A percentile compares a stretch with the other conserved stretches of the same genome.
Conservation (phyloP, 2,329 filamentous ascomycete species). For the Alternaria gansuensis region DNA sequence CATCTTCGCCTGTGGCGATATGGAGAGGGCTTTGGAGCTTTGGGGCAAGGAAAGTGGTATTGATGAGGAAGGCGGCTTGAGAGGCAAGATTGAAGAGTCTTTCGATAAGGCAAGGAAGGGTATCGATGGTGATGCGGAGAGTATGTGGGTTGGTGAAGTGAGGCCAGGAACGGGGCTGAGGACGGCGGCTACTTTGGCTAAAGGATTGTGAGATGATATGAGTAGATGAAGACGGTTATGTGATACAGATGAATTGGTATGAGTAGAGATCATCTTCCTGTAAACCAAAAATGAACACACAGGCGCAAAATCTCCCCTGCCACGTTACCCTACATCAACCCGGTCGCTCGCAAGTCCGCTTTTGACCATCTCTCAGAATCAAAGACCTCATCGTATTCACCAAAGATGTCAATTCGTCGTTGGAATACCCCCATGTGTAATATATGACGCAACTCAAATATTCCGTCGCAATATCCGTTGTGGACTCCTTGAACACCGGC, state of each 20-base stretch:
- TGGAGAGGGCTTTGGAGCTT: slow-evolving; percentile 42
- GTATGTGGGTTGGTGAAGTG: slow-evolving; percentile 38
- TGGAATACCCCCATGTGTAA: no score
- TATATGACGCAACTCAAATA: no score
- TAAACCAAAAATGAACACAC: no score
- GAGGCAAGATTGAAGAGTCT: slow-evolving; percentile 30
- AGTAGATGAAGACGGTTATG: neutral
- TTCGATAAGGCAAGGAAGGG: slow-evolving; percentile 42
- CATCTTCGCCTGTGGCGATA: slow-evolving; percentile 47
- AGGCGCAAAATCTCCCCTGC: no score
- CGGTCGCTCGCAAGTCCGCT: no score
- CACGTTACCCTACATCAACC: no score
- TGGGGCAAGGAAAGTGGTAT: slow-evolving; percentile 19
- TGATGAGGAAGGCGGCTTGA: slow-evolving; percentile 15
- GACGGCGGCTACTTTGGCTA: slow-evolving; percentile 33
- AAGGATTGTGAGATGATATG: neutral
- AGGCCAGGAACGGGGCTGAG: slow-evolving; percentile 39
- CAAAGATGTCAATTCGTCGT: no score
- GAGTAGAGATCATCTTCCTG: neutral
- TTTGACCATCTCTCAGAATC: no score
- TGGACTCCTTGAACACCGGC: no score
- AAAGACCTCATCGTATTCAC: no score
- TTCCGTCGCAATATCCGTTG: no score
- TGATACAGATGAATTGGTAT: neutral
- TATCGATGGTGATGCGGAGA: slow-evolving; percentile 40